phyloP scores from a whole-genome alignment of 768 basidiomycete species.

The Tephrocybe sp. region DNA sequence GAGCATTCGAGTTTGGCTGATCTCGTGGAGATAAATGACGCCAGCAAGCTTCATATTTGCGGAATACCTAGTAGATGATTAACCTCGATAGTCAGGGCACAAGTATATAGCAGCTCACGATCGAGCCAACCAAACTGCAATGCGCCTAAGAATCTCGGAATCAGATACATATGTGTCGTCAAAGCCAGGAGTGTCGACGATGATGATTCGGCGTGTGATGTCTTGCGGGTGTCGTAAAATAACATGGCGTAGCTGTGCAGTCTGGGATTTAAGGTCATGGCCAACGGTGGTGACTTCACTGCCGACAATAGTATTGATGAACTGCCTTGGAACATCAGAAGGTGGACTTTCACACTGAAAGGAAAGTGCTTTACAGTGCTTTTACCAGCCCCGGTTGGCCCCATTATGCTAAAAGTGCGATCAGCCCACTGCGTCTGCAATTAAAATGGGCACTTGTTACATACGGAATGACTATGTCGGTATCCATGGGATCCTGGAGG shows the following conservation, averaged over 20 bases:
- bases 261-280: constrained; percentile 11
- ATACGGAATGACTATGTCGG: constrained; percentile 17
- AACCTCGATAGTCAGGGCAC: neutral
- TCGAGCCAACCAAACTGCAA: constrained; percentile 6
- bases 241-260: constrained; percentile 2
- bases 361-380: constrained; percentile 15
- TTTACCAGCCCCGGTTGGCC: constrained; percentile 19
- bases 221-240: neutral
- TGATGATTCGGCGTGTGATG: constrained; percentile 4
- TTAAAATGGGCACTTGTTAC: neutral
- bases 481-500: constrained; percentile 6
- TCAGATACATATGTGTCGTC: constrained; percentile 3
- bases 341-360: neutral
- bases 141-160: constrained; percentile 1
- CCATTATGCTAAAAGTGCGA: constrained; percentile 10
- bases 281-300: constrained; percentile 7
- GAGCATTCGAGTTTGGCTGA: constrained; percentile 2
- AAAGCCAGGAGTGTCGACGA: constrained; percentile 13
- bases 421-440: neutral
- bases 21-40: constrained; percentile 10
- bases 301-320: constrained; percentile 8
- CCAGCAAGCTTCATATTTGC: constrained; percentile 1
- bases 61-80: neutral
- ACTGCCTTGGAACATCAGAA: neutral
- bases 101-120: neutral